Base-by-base conservation (phyloP, 805 yeast species). In the Starmerella tilneyi region DNA sequence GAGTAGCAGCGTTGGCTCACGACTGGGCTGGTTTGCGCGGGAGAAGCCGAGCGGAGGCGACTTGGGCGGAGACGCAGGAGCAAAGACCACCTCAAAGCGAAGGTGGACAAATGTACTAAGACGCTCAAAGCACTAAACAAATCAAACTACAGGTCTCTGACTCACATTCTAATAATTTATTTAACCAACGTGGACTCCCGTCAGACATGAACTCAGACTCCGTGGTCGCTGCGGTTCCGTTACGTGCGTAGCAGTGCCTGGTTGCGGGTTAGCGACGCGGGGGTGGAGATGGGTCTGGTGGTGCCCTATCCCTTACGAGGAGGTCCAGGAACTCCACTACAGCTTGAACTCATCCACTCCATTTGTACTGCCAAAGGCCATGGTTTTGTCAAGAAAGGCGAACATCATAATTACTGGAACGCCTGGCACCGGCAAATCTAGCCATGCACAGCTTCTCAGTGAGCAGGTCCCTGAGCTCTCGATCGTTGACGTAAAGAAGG, bases 401-500 rank as follows among this genome's bases (percentile, higher is more conserved):
- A 92, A 92, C 62, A 78, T 92, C 33, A 75, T 92, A 31, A 74
- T 92, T 38, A 92, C 97, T 2, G 98, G 98, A 4, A 89, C 97
- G 3, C 98, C 98, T 20, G 80, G 94, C 0, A 81, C 92, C 50
- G 94, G 94, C 11, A 84, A 84, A 57, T 73, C 92, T 1, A 75
- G 84, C 15, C 94, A 83, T 59, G 70, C 78, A n/a, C 77, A 76
- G 54, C 65, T 68, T 44, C 67, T 84, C 41, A 72, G 67, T 1
- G 67, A 72, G 27, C 75, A 72, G 45, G 61, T 74, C 22, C 66
- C 73, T 7, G 78, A 71, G 5, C 66, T 75, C 50, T 60, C 59
- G 28, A 75, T 75, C 52, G 72, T 83, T 52, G 74, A 79, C 53
- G 76, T 92, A 48, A 81, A 89, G 56, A 85, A 82, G 37, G 72